Percentiles rank a stretch among this genome's conserved stretches.
Evolutionary conservation across 139 green algal species (phyloP).

Genomic region (Closterium sp.): DNA sequence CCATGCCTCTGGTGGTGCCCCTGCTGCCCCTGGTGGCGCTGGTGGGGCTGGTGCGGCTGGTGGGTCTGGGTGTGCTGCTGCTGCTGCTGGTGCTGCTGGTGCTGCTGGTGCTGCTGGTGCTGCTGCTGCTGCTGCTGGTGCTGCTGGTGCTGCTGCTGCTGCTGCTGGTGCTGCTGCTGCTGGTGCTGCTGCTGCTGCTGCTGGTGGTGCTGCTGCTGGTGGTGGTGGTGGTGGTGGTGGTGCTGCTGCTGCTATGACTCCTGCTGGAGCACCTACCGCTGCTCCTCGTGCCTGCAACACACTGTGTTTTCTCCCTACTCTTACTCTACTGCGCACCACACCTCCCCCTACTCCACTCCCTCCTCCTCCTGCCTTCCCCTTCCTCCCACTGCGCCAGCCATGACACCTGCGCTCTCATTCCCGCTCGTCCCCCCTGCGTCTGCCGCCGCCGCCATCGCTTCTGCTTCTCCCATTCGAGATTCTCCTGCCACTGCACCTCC

Average conservation of each 20-base stretch:
- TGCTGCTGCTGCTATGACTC: not conserved
- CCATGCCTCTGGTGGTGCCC: not conserved
- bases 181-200: not conserved
- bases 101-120: not conserved
- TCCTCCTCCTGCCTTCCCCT: no score
- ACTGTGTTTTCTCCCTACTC: no score
- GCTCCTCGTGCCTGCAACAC: not conserved
- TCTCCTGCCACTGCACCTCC: no score
- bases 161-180: not conserved
- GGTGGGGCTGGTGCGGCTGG: not conserved
- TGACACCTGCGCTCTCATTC: no score
- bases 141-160: not conserved
- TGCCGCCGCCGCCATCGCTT: no score
- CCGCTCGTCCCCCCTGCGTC: no score
- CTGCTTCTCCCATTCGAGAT: no score
- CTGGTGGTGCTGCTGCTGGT: no score
- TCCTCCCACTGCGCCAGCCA: no score
- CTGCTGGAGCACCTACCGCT: not conserved
- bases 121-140: not conserved
- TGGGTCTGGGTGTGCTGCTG: not conserved
- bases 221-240: no score
- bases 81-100: not conserved
- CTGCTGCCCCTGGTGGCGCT: not conserved
- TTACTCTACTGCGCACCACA: no score
- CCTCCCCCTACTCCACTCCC: no score